Evolutionary conservation across 108 stramenopile species (phyloP).

Genomic region (Skeletonema marinoi): DNA sequence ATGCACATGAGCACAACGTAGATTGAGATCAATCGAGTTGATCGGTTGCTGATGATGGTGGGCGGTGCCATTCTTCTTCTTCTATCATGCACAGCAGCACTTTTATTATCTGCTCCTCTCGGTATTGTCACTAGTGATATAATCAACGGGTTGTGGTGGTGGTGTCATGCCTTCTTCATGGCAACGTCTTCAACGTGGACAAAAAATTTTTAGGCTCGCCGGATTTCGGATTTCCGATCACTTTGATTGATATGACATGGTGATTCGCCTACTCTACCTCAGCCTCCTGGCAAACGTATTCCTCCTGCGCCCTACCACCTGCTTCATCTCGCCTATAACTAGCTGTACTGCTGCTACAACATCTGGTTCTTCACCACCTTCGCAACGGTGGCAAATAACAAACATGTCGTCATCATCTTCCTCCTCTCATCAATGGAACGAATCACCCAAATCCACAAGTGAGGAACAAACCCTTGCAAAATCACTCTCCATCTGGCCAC

Average conservation of each 20-base stretch:
- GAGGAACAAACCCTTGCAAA: slow-evolving; percentile 38
- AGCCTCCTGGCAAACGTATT: neutral
- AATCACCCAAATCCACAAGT: slow-evolving; percentile 15
- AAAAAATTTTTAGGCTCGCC: no score
- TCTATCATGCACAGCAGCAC: no score
- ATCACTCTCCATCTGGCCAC: slow-evolving; percentile 68
- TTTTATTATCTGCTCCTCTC: neutral
- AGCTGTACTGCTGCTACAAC: neutral
- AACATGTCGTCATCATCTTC: slow-evolving; percentile 8
- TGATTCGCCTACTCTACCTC: neutral
- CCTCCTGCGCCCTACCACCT: neutral
- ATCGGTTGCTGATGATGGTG: neutral
- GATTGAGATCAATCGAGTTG: neutral
- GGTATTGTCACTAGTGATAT: no score
- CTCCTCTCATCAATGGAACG: slow-evolving; percentile 4
- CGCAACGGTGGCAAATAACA: neutral
- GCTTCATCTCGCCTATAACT: neutral
- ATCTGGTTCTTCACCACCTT: neutral
- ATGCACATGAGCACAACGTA: neutral
- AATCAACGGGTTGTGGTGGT: no score
- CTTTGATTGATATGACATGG: neutral
- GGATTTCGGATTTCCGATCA: no score
- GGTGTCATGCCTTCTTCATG: no score
- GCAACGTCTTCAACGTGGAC: neutral
- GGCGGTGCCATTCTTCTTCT: neutral